Percentiles rank a stretch among this genome's conserved stretches.
Conservation (phyloP, 495 filamentous ascomycete genomes). For the Penicillium alfredii region DNA sequence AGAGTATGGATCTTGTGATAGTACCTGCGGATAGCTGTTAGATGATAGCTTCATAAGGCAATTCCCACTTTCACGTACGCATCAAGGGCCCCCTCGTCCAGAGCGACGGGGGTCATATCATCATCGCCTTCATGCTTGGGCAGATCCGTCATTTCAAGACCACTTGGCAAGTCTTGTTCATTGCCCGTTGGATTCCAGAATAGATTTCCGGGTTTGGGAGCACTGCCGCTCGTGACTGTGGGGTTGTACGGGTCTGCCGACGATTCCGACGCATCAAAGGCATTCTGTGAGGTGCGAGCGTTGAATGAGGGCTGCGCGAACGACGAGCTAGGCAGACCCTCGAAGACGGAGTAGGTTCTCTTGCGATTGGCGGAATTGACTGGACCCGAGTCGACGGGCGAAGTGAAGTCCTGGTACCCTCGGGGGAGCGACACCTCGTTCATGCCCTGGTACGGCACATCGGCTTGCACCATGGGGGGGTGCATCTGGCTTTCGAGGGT, state of each 20-base stretch:
- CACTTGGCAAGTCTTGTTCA: slow-evolving; percentile 33
- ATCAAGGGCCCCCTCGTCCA: slow-evolving; percentile 43
- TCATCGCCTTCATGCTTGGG: slow-evolving; percentile 34
- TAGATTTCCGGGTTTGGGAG: slow-evolving; percentile 33
- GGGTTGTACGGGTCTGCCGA: slow-evolving; percentile 42
- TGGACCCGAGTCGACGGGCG: slow-evolving; percentile 36
- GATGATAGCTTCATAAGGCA: neutral
- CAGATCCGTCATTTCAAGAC: slow-evolving; percentile 33
- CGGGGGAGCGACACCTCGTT: slow-evolving; percentile 42
- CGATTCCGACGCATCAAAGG: slow-evolving; percentile 33
- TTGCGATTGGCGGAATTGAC: slow-evolving; percentile 42
- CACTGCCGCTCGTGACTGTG: slow-evolving; percentile 21
- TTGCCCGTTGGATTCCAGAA: slow-evolving; percentile 34
- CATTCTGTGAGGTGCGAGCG: slow-evolving; percentile 34
- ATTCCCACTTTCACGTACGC: slow-evolving; percentile 23
- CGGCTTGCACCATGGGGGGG: slow-evolving; percentile 40
- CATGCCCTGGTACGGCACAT: slow-evolving; percentile 43
- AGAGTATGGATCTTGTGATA: slow-evolving; percentile 64
- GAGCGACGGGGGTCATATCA: slow-evolving; percentile 34
- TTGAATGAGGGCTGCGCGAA: slow-evolving; percentile 43
- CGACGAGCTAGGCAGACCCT: slow-evolving; percentile 43
- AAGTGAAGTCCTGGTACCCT: slow-evolving; percentile 45
- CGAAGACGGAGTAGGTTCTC: slow-evolving; percentile 53
- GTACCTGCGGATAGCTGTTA: slow-evolving; percentile 47
- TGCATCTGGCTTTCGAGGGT: slow-evolving; percentile 68